Evolutionary conservation across 2,329 filamentous ascomycete species (phyloP).

Genomic region (Fusarium circinatum): DNA sequence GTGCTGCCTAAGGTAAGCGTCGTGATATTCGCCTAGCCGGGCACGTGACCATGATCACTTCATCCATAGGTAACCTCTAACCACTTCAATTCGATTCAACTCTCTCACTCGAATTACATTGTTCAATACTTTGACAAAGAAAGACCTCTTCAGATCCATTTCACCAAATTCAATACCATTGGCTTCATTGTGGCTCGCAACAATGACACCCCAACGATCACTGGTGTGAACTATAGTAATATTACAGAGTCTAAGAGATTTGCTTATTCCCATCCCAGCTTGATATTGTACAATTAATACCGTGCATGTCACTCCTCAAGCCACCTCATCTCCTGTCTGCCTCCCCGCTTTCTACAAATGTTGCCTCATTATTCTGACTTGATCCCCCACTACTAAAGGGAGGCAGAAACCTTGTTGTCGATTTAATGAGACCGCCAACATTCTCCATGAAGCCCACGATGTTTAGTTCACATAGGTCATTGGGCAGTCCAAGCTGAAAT

Average conservation of each 20-base stretch:
- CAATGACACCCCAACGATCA: neutral
- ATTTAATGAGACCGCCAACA: slow-evolving; percentile 1
- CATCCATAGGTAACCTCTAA: neutral
- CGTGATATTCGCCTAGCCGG: slow-evolving; percentile 24
- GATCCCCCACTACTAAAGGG: slow-evolving; percentile 25
- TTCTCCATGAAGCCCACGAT: slow-evolving; percentile 9
- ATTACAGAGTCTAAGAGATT: neutral
- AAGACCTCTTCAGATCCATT: neutral
- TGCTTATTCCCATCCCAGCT: slow-evolving; percentile 4
- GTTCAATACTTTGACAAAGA: neutral
- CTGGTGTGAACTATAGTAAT: neutral
- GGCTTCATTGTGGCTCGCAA: neutral
- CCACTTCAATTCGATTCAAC: neutral
- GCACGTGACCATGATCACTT: slow-evolving; percentile 31
- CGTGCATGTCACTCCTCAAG: slow-evolving; percentile 3
- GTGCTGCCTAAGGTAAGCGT: slow-evolving; percentile 45
- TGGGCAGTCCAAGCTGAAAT: neutral
- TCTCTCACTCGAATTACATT: neutral
- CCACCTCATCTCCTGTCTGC: slow-evolving; percentile 31
- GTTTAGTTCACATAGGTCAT: neutral
- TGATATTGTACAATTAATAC: slow-evolving; percentile 2
- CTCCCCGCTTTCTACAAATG: slow-evolving; percentile 27
- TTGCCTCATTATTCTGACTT: slow-evolving; percentile 12
- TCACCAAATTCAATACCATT: neutral
- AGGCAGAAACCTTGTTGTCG: slow-evolving; percentile 19